Percentiles rank a stretch among this genome's conserved stretches.
Conservation (phyloP, 1,284 basidiomycete species). For the Neonothopanus nambi region DNA sequence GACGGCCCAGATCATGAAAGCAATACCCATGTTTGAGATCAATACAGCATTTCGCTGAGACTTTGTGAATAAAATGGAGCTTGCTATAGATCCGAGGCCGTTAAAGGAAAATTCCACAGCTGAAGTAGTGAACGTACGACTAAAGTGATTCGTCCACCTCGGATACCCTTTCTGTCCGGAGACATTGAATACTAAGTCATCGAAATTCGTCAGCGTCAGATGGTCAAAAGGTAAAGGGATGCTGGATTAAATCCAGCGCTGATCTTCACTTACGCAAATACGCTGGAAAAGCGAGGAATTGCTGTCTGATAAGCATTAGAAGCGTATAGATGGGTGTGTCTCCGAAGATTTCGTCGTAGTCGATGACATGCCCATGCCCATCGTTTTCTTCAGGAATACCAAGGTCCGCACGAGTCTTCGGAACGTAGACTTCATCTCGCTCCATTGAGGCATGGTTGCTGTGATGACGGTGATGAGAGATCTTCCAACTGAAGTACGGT, state of each 20-base stretch:
- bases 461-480: conserved; percentile 41
- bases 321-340: conserved; percentile 63
- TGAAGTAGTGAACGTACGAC: conserved; percentile 39
- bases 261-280: conserved; percentile 64
- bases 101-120: background rate
- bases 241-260: no score
- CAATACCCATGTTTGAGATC: conserved; percentile 38
- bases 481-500: conserved; percentile 42
- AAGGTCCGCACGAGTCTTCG: conserved; percentile 1
- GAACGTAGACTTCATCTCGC: no score
- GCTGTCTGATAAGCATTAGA: conserved; percentile 54
- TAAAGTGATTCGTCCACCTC: conserved; percentile 60
- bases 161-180: conserved; percentile 71
- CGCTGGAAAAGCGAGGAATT: conserved; percentile 74
- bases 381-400: background rate
- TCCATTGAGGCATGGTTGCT: conserved; percentile 36
- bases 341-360: conserved; percentile 57
- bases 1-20: conserved; percentile 30
- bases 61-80: conserved; percentile 38
- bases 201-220: background rate
- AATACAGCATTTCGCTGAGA: conserved; percentile 36
- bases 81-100: conserved; percentile 24
- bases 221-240: no score
- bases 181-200: conserved; percentile 58
- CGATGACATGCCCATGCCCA: no score